Evolutionary conservation across 1,139 yeast species (phyloP), one percentile per base, ranked within the genome.

Genomic region (Nakaseomyces delphensis): DNA sequence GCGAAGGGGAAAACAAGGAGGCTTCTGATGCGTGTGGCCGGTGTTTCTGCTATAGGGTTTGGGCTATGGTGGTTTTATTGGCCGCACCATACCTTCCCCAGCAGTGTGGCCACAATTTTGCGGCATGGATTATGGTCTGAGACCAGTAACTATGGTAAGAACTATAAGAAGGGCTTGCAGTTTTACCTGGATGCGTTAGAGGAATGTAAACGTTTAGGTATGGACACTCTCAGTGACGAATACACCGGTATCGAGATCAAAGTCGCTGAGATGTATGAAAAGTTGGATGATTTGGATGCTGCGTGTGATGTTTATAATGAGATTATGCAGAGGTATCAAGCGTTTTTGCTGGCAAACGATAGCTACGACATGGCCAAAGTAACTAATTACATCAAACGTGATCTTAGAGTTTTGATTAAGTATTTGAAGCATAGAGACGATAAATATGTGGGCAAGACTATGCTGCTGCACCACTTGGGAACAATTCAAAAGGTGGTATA

Each of bases 221-320:
- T 85, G 65, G 74, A 76, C 48, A 71, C 70, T n/a, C 56, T 83
- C 21, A 68, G 76, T 40, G 83, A 82, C 50, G 83, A 79, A 52
- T 82, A 78, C 55, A 87, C 96, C 0, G 96, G 96, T 0, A 75
- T 87, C 45, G 94, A 86, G 55, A 68, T 89, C 55, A 85, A 87
- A 56, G 69, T 84, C 36, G 95, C 83, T 3, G 95, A 87, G 59
- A 83, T 86, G 87, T 84, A 78, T 60, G 93, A 83, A 56, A 65
- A 79, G 40, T 64, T 83, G 51, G 69, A 68, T 25, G 70, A 74
- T 76, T 47, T 60, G 27, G 70, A 73, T 16, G 84, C 80, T 45
- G 93, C 94, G 0, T 67, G 74, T 23, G 69, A 71, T 51, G 60
- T 82, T 21, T 83, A 83, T 60, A 69, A 77, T 46, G 87, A 80